Base-by-base conservation (phyloP, 2,329 filamentous ascomycete species). In the Xylariales sp. region DNA sequence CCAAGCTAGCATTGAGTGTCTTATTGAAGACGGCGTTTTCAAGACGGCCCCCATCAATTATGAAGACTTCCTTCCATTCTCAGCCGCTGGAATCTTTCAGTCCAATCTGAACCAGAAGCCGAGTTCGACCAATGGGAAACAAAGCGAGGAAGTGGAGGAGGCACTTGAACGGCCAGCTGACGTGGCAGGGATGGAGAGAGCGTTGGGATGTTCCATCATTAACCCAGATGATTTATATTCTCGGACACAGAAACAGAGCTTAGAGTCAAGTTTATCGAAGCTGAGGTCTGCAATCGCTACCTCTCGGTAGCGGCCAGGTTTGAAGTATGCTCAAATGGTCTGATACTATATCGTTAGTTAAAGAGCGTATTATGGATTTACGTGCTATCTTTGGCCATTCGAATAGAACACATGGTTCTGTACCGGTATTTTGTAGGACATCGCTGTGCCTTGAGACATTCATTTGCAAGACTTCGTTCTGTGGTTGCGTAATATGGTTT, bases 51-150 rank as follows among this genome's bases (percentile, higher is more conserved):
- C 72, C 2, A 61, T 76, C 14, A 72, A 65, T 0, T 76, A 76
- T 40, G 72, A 76, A 40, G 72, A 76, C 38, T 76, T 76, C 33
- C 53, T 76, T 4, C 72, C 72, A 0, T 51, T 76, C 2, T 73
- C 69, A 2, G 72, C 72, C 0, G 72, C 69, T 1, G 71, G 71
- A 0, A 76, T 76, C 27, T 72, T 73, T 43, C 62, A 33, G 8
- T 41, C 40, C 0, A 41, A 41, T 23, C 16, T 41, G 13, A 2
- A 29, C n/a, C n/a, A 16, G n/a, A 14, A 8, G n/a, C n/a, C n/a
- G n/a, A 29, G 8, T 14, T 14, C 28, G 28, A 29, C n/a, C 17
- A 16, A 8, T 14, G 28, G 17, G n/a, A 8, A 29, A 10, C 8
- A 29, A 14, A 14, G 8, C n/a, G n/a, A 13, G n/a, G n/a, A 13